Evolutionary conservation across 1,139 yeast genomes (phyloP).

Genomic region (Lodderomyces beijingensis): DNA sequence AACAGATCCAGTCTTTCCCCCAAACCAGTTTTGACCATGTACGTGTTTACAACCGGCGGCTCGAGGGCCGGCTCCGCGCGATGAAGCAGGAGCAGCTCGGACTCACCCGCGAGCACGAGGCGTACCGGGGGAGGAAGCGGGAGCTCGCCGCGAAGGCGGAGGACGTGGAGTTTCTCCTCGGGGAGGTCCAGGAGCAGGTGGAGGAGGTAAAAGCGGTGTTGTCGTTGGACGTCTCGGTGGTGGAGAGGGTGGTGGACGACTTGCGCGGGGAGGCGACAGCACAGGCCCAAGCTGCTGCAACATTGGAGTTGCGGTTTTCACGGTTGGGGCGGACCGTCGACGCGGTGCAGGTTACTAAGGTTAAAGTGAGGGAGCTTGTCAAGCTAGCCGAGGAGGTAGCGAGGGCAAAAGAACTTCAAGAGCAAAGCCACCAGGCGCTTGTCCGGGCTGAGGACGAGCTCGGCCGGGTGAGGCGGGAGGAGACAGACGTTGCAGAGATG

Average conservation of each 20-base stretch:
- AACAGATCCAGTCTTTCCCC: conserved; percentile 29
- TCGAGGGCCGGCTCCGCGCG: conserved; percentile 61
- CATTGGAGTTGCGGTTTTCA: conserved; percentile 45
- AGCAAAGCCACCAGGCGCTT: conserved; percentile 36
- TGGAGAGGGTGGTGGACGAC: conserved; percentile 53
- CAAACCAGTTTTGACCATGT: conserved; percentile 42
- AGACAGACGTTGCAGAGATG: conserved; percentile 48
- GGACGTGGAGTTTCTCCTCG: conserved; percentile 48
- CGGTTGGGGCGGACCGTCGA: conserved; percentile 55
- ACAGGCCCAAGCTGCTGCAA: conserved; percentile 36
- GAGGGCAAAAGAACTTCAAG: conserved; percentile 46
- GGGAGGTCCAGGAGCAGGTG: conserved; percentile 55
- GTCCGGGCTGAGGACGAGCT: conserved; percentile 42
- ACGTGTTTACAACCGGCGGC: conserved; percentile 50
- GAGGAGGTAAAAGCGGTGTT: conserved; percentile 59
- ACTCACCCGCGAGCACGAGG: conserved; percentile 60
- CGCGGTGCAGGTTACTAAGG: conserved; percentile 53
- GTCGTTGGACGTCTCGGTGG: conserved; percentile 56
- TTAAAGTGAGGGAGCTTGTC: conserved; percentile 49
- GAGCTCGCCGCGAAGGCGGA: conserved; percentile 53
- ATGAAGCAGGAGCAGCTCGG: conserved; percentile 63
- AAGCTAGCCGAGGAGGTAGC: conserved; percentile 57
- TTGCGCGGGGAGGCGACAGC: conserved; percentile 45
- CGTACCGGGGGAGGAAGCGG: conserved; percentile 60
- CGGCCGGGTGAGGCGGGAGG: conserved; percentile 42